These are phyloP conservation scores for Fraxinus angustifolia DNA, from an alignment of 305 asterid genomes.

Conservation along the genomic window DNA sequence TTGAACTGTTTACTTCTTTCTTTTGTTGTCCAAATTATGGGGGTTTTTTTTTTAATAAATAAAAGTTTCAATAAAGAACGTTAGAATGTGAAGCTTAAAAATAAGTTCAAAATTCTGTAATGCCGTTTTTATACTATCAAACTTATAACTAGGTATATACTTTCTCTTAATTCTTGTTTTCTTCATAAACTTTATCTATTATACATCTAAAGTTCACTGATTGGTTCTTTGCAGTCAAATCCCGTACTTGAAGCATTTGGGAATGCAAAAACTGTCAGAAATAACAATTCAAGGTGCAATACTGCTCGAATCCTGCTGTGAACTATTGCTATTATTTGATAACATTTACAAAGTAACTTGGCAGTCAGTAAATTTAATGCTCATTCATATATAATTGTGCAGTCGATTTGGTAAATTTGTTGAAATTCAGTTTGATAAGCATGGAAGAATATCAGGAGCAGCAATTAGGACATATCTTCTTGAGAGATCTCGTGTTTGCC, in stretches of 20 bases:
- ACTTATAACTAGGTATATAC: not conserved
- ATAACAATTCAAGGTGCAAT: conserved; percentile 78
- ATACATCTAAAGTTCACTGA: conserved; percentile 24
- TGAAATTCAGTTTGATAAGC: conserved; percentile 80
- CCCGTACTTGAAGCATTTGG: conserved; percentile 97
- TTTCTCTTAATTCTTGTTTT: not conserved
- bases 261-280: conserved; percentile 91
- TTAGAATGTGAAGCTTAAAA: not conserved
- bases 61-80: not conserved
- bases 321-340: conserved; percentile 13
- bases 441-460: conserved; percentile 85
- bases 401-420: conserved; percentile 90
- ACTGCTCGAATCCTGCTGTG: conserved; percentile 7
- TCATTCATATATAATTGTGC: conserved; percentile 39
- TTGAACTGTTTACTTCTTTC: not conserved
- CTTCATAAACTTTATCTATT: conserved; percentile 20
- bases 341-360: conserved; percentile 1
- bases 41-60: not conserved
- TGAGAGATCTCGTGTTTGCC: conserved; percentile 92
- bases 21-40: not conserved
- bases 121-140: not conserved
- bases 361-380: conserved; percentile 6
- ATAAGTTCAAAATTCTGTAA: not conserved
- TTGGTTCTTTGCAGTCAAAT: conserved; percentile 68
- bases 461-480: conserved; percentile 86